These are phyloP conservation scores for Conringia planisiliqua DNA, from an alignment of 345 rosid genomes.

Conservation along the genomic window DNA sequence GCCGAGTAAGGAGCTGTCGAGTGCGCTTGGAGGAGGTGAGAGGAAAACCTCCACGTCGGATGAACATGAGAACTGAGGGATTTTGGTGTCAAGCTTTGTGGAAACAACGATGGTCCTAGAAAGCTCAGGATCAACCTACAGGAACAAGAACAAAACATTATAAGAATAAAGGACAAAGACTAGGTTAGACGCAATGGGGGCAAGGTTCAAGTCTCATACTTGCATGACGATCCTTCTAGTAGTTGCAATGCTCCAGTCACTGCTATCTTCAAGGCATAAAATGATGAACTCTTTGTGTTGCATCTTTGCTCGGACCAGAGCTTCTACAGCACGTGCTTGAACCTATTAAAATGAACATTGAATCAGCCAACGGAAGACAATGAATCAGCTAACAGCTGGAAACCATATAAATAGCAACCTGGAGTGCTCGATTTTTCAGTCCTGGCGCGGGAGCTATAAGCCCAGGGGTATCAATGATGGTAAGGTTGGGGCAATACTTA, in stretches of 20 bases:
- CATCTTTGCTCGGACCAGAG: constrained; percentile 88
- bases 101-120: constrained; percentile 83
- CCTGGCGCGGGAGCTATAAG: constrained; percentile 93
- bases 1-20: constrained; percentile 83
- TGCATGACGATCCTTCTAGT: constrained; percentile 92
- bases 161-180: background rate
- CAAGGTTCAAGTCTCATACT: constrained; percentile 40
- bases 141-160: constrained; percentile 16
- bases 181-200: background rate
- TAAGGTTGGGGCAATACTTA: constrained; percentile 85
- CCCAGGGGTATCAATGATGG: constrained; percentile 92
- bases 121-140: constrained; percentile 94
- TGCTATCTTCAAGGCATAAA: constrained; percentile 92
- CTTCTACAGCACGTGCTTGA: constrained; percentile 93
- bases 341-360: constrained; percentile 31
- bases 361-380: too few species aligned
- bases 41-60: constrained; percentile 94
- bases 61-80: constrained; percentile 86
- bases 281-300: constrained; percentile 92
- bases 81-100: constrained; percentile 90
- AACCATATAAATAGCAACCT: constrained; percentile 38
- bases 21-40: constrained; percentile 77
- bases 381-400: background rate
- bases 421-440: constrained; percentile 66
- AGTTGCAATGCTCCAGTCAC: constrained; percentile 95